Base-by-base conservation (phyloP, 129 eudicot species). In the Tagetes patula region DNA sequence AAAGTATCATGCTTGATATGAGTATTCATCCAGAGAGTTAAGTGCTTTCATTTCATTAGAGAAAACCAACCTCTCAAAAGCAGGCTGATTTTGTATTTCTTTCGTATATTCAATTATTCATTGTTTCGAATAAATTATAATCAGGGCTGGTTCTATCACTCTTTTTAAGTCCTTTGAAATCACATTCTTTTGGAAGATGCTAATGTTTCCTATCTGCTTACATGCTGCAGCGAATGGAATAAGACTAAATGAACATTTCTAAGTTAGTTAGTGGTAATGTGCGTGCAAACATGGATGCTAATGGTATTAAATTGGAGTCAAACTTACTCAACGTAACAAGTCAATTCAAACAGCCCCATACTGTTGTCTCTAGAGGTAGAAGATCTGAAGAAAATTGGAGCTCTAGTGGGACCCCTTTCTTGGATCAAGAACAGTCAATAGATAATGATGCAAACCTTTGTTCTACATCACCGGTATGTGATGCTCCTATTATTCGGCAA, bases 401-500 rank as follows among this genome's bases (percentile, higher is more conserved):
- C 62, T 50, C 84, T 45, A 82, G 80, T 54, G 75, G 81, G 47
- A 56, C 73, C 14, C 61, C 74, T 49, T 62, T 80, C 30, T 60
- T 75, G 73, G 80, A 79, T 59, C 82, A 80, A 59, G 79, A 69
- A 31, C 79, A 49, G 39, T 69, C 82, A 50, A 13, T 34, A n/a
- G 59, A 71, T 79, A 91, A 76, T 71, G 88, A 81, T 53, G 71
- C 86, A 42, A 75, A 72, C 81, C 77, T 74, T 56, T 70, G 85
- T 82, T 84, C 89, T 27, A 79, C 84, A 5, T 81, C 96, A 58
- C 67, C 92, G 58, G 14, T 86, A 65, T 84, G 87, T 77, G 80
- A 87, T 10, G 89, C 95, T 5, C 96, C 98, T 39, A 47, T 93
- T 66, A 77, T 89, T 75, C 89, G 95, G 33, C 96, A 93, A 75